Conservation (phyloP, 2,329 filamentous ascomycete species). For the Epichloe aotearoae region DNA sequence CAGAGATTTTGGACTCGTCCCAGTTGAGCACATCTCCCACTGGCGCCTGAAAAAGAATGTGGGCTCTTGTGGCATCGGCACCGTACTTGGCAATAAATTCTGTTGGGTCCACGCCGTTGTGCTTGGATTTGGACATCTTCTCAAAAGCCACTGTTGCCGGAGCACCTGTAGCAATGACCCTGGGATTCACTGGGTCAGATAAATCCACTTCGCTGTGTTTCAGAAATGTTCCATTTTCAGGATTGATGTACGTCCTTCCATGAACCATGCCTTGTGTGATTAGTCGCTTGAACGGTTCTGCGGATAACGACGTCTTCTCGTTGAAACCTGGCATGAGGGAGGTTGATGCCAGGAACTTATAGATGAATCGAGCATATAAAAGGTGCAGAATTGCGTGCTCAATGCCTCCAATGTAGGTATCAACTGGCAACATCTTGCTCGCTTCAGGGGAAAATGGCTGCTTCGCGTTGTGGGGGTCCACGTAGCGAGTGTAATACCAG, state of each 20-base stretch:
- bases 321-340: conserved; percentile 29
- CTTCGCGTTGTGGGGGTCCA: conserved; percentile 53
- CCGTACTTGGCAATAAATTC: conserved; percentile 61
- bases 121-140: conserved; percentile 93
- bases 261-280: conserved; percentile 91
- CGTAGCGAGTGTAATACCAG: conserved; percentile 80
- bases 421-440: conserved; percentile 56
- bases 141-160: conserved; percentile 55
- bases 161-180: conserved; percentile 47
- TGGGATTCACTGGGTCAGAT: conserved; percentile 39
- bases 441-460: conserved; percentile 49
- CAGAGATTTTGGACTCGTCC: conserved; percentile 72
- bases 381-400: conserved; percentile 87
- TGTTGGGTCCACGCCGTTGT: conserved; percentile 79
- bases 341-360: conserved; percentile 63
- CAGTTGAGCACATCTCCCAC: conserved; percentile 76
- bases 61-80: conserved; percentile 71
- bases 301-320: conserved; percentile 21
- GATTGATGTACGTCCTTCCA: conserved; percentile 69
- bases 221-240: conserved; percentile 61
- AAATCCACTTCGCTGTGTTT: conserved; percentile 62
- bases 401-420: conserved; percentile 79
- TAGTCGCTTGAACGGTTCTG: conserved; percentile 71
- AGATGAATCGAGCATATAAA: conserved; percentile 79
- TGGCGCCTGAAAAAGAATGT: conserved; percentile 81